These are phyloP conservation scores for Pilasporangium apinafurcum DNA, from an alignment of 352 stramenopile species.

Conservation along the genomic window DNA sequence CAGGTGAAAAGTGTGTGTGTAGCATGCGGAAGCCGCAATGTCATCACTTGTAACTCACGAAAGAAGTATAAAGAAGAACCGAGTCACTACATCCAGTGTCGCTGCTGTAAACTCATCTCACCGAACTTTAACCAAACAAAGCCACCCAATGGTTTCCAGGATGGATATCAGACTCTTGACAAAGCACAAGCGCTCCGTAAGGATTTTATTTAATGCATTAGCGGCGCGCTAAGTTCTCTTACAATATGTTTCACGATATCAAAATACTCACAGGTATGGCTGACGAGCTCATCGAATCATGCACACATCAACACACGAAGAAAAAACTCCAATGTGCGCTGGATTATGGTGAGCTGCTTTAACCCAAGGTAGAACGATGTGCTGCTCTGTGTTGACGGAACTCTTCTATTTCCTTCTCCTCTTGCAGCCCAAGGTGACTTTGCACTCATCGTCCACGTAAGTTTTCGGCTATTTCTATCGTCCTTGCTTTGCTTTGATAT, in stretches of 20 bases:
- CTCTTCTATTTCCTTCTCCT: not conserved
- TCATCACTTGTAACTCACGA: conserved; percentile 4
- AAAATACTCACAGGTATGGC: conserved; percentile 42
- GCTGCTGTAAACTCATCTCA: conserved; percentile 38
- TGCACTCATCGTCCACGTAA: conserved; percentile 32
- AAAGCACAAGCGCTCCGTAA: no score
- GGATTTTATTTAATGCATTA: no score
- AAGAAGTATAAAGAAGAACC: not conserved
- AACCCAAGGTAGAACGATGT: not conserved
- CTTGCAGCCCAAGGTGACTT: conserved; percentile 32
- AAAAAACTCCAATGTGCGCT: conserved; percentile 33
- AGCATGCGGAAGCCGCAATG: conserved; percentile 37
- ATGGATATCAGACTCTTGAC: conserved; percentile 20
- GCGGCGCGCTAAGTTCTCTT: no score
- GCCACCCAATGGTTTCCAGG: conserved; percentile 7
- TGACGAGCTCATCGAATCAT: conserved; percentile 39
- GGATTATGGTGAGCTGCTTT: conserved; percentile 13
- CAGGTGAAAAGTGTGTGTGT: conserved; percentile 37
- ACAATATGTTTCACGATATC: no score
- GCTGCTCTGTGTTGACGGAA: not conserved
- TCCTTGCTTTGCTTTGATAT: not conserved
- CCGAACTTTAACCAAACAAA: conserved; percentile 36
- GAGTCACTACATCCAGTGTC: conserved; percentile 37
- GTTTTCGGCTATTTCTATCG: not conserved
- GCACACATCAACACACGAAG: conserved; percentile 26